phyloP scores from a whole-genome alignment of 163 green algal species.

The Volvox carteri region DNA sequence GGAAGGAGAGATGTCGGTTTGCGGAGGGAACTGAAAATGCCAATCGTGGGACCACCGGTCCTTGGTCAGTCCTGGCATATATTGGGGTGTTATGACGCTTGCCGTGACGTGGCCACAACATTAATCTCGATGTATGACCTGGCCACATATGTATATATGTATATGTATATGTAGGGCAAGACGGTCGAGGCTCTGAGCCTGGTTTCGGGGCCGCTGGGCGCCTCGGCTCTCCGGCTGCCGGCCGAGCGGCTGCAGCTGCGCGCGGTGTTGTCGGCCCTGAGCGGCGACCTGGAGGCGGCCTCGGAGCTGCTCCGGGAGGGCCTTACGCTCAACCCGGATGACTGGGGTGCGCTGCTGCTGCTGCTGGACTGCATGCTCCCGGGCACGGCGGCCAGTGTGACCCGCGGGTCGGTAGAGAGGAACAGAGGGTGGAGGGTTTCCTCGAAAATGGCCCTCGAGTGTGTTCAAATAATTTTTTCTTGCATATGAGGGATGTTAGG shows the following conservation, averaged over 20 bases:
- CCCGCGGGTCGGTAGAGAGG: neutral
- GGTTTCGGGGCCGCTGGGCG: slow-evolving; percentile 49
- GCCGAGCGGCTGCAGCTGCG: slow-evolving; percentile 54
- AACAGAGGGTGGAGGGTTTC: no score
- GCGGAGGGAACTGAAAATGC: no score
- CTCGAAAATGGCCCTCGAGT: no score
- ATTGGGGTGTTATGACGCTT: no score
- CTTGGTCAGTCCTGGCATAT: no score
- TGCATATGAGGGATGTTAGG: no score
- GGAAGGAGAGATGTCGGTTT: no score
- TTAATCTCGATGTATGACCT: no score
- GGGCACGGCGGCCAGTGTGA: neutral
- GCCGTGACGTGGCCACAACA: no score
- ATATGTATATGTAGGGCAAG: slow-evolving; percentile 67
- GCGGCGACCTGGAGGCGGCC: slow-evolving; percentile 54
- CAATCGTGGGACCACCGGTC: no score
- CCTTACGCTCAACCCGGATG: slow-evolving; percentile 64
- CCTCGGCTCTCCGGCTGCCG: slow-evolving; percentile 36
- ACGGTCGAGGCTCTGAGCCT: slow-evolving; percentile 59
- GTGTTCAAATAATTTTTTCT: no score
- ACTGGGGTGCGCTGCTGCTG: slow-evolving; percentile 65
- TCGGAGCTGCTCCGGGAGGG: slow-evolving; percentile 61
- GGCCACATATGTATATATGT: neutral
- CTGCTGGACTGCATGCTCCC: slow-evolving; percentile 53
- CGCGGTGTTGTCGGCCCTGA: slow-evolving; percentile 50